A percentile compares a stretch with the other conserved stretches of the same genome.
phyloP scores from a whole-genome alignment of 176 grass and related monocot genomes.

The Zoysia japonica region DNA sequence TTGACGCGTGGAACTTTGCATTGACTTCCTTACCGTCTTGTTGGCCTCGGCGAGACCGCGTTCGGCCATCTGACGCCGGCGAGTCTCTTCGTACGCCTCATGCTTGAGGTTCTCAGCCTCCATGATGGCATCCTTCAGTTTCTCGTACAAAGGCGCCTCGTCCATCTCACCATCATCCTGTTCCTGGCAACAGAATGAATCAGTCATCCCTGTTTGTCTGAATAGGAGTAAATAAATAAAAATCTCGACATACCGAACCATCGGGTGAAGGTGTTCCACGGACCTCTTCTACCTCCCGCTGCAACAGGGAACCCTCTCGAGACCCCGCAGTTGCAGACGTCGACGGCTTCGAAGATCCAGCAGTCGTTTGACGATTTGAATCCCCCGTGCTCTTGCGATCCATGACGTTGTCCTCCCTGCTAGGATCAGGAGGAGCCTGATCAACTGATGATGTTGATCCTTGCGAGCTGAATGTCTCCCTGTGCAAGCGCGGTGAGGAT shows the following conservation, averaged over 20 bases:
- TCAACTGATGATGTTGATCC: conserved; percentile 1
- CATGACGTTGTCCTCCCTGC: not conserved
- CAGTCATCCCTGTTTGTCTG: no score
- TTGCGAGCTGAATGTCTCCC: conserved; percentile 19
- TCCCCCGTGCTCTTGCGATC: not conserved
- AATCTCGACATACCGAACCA: conserved; percentile 27
- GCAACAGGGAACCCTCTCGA: not conserved
- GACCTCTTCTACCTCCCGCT: conserved; percentile 28
- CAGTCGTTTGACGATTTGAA: not conserved
- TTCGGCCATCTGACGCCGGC: conserved; percentile 68
- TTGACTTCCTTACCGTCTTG: conserved; percentile 35
- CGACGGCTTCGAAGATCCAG: not conserved
- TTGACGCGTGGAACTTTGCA: no score
- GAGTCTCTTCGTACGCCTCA: conserved; percentile 62
- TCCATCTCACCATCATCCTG: conserved; percentile 45
- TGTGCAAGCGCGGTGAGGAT: not conserved
- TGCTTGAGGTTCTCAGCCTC: conserved; percentile 55
- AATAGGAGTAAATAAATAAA: no score
- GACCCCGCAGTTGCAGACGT: conserved; percentile 1
- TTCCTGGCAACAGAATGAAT: conserved; percentile 3
- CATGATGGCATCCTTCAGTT: conserved; percentile 43
- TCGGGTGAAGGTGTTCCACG: conserved; percentile 15
- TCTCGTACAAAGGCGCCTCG: conserved; percentile 40
- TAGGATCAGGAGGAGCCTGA: not conserved
- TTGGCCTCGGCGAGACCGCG: conserved; percentile 50